Evolutionary conservation across 1,139 yeast genomes (phyloP), one percentile per base, ranked within the genome.

Genomic region (Yamadazyma epiphylla): DNA sequence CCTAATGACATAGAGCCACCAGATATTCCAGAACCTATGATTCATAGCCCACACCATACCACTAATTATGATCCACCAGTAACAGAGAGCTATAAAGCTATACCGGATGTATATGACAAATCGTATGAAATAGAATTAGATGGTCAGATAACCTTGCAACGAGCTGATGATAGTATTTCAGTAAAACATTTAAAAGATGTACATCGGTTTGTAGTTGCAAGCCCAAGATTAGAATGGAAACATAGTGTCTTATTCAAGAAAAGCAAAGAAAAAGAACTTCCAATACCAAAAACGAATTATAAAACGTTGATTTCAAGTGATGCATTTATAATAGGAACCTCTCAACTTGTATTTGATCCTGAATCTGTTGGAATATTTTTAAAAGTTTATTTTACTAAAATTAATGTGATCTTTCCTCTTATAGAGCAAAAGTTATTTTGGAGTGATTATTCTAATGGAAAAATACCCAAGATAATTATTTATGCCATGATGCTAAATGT

Each of bases 391-490:
- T 58, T 62, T 34, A 43, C 36, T 31, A 61, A 60, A 34, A 36
- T 59, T 22, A 60, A 62, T 42, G 43, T 48, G 16, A 42, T 62
- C 3, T 51, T 60, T 33, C 68, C 68, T 1, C 33, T 61, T n/a
- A 48, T 62, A 4, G 47, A 49, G 22, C 60, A 53, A 27, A 22
- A 32, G 14, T 29, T 37, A 17, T 62, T 60, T 35, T 55, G 64
- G 64, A 45, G 42, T n/a, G 58, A 53, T 24, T 59, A 44, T 37
- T 36, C 39, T 5, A 32, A 39, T 4, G 43, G 43, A 8, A 43
- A 43, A 13, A 48, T 51, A 9, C 64, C 51, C 19, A 44, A 49
- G 13, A 32, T 58, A 5, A 30, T 56, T 10, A 26, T 55, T 0
- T 58, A 49, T 35, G 48, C 55, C 15, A 51, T 60, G 33, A 41